These are phyloP conservation scores for Dalbergia cochinchinensis DNA, from an alignment of 306 rosid species.

Conservation along the genomic window DNA sequence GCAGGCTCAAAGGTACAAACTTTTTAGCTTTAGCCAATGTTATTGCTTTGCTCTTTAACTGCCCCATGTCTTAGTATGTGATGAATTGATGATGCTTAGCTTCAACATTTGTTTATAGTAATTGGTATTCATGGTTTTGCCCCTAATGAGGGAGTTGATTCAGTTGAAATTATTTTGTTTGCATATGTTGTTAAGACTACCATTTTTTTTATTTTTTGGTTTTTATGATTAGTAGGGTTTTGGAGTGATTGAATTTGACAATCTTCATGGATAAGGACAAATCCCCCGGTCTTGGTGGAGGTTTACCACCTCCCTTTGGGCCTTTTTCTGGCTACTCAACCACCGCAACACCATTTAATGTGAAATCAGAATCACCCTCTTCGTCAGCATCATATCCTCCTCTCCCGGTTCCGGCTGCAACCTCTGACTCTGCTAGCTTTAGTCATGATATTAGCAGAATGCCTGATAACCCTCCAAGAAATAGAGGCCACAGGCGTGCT, in stretches of 20 bases:
- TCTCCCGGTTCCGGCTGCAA: conserved; percentile 54
- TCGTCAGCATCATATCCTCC: conserved; percentile 57
- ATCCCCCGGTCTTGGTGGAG: conserved; percentile 62
- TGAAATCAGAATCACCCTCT: conserved; percentile 59
- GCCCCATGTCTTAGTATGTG: neutral
- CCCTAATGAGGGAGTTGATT: neutral
- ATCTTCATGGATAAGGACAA: conserved; percentile 74
- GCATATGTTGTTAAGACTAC: conserved; percentile 23
- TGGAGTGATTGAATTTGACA: conserved; percentile 26
- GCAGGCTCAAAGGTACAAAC: conserved; percentile 19
- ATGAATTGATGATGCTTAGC: neutral
- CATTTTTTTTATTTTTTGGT: neutral
- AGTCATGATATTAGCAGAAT: conserved; percentile 83
- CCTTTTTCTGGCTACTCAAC: conserved; percentile 59
- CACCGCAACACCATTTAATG: conserved; percentile 56
- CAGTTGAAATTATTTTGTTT: conserved; percentile 6
- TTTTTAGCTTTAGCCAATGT: neutral
- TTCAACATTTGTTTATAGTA: neutral
- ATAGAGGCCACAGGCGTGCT: conserved; percentile 82
- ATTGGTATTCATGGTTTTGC: neutral
- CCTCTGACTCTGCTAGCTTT: conserved; percentile 57
- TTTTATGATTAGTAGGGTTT: conserved; percentile 23
- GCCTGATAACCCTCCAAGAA: conserved; percentile 81
- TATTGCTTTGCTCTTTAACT: neutral
- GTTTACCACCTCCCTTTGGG: conserved; percentile 65